phyloP scores from a whole-genome alignment of 2,329 filamentous ascomycete species.

The Aulographum hederae region DNA sequence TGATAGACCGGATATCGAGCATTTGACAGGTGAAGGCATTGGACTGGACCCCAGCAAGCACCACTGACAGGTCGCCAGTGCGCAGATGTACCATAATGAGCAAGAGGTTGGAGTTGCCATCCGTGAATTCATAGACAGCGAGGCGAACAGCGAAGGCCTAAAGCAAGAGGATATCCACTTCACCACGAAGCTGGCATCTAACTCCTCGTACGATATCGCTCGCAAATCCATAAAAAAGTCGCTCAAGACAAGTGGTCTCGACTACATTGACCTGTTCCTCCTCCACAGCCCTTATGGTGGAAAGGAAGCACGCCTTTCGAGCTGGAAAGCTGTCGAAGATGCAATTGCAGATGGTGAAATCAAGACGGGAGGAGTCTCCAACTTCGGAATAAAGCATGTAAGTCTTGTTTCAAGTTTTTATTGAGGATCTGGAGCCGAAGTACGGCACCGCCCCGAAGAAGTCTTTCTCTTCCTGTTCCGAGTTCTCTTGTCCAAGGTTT shows the following conservation, averaged over 20 bases:
- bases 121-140: slow-evolving; percentile 31
- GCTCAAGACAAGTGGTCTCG: slow-evolving; percentile 45
- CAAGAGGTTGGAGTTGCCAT: slow-evolving; percentile 50
- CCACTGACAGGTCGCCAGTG: slow-evolving; percentile 40
- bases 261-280: slow-evolving; percentile 64
- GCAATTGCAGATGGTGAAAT: slow-evolving; percentile 55
- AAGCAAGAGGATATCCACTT: slow-evolving; percentile 57
- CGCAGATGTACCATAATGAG: slow-evolving; percentile 56
- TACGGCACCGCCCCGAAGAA: not conserved
- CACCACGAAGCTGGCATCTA: slow-evolving; percentile 59
- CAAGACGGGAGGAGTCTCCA: slow-evolving; percentile 55
- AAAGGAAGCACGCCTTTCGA: slow-evolving; percentile 44
- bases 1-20: not conserved
- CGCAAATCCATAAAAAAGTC: slow-evolving; percentile 46
- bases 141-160: slow-evolving; percentile 30
- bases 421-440: not conserved
- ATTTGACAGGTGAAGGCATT: no score
- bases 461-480: not conserved
- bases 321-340: slow-evolving; percentile 63
- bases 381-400: slow-evolving; percentile 59
- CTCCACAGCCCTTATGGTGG: slow-evolving; percentile 68
- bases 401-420: slow-evolving; percentile 12
- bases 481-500: no score
- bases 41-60: no score
- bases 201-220: slow-evolving; percentile 48